A percentile compares a stretch with the other conserved stretches of the same genome.
These are phyloP conservation scores for Aureobasidium sp. DNA, from an alignment of 2,329 filamentous ascomycete genomes.

Conservation along the genomic window DNA sequence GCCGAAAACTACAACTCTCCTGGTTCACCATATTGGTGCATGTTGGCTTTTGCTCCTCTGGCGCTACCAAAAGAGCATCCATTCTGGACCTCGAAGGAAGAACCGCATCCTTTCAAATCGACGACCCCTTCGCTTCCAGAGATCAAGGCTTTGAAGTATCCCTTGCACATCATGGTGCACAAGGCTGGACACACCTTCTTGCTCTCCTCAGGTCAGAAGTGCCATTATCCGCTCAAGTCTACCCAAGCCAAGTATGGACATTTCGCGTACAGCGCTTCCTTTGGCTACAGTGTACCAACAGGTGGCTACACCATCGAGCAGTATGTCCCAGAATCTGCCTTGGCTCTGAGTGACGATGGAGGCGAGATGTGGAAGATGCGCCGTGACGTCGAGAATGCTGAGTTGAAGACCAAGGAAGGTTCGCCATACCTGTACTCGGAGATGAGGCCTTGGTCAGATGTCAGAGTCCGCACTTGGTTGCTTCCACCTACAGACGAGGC, in stretches of 20 bases:
- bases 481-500: constrained; percentile 52
- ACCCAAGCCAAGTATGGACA: constrained; percentile 76
- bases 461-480: constrained; percentile 58
- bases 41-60: constrained; percentile 67
- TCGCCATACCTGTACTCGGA: constrained; percentile 57
- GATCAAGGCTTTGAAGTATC: constrained; percentile 57
- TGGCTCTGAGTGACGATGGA: constrained; percentile 69
- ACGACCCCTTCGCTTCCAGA: constrained; percentile 46
- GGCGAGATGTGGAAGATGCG: constrained; percentile 75
- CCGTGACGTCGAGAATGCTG: constrained; percentile 58
- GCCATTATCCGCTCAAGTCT: constrained; percentile 73
- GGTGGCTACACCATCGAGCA: constrained; percentile 70
- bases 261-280: constrained; percentile 71
- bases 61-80: constrained; percentile 63
- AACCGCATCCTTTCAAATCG: constrained; percentile 45
- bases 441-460: constrained; percentile 66
- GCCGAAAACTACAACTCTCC: constrained; percentile 81
- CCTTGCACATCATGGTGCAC: constrained; percentile 62
- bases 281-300: constrained; percentile 70
- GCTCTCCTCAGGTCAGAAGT: constrained; percentile 70
- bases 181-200: constrained; percentile 70
- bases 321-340: constrained; percentile 66
- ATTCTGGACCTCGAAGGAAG: constrained; percentile 66
- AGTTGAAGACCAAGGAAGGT: constrained; percentile 50
- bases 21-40: constrained; percentile 68